These are phyloP conservation scores for Trichomonascaceae sp. DNA, from an alignment of 1,139 yeast species.

Conservation along the genomic window DNA sequence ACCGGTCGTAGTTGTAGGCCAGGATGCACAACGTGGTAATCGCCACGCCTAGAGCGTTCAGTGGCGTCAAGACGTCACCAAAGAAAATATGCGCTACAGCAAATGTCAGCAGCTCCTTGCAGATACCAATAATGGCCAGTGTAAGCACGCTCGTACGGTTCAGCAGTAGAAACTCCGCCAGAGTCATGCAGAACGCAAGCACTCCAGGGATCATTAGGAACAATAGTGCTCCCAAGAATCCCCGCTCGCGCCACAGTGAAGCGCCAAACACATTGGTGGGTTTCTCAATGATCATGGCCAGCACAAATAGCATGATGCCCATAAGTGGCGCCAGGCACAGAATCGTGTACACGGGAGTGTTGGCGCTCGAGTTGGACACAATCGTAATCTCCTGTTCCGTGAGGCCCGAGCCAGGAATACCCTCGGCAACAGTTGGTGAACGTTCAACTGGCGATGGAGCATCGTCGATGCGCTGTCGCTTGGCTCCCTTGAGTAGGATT, in stretches of 20 bases:
- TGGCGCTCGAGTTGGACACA: slow-evolving; percentile 6
- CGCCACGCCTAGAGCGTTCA: slow-evolving; percentile 64
- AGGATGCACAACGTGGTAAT: slow-evolving; percentile 67
- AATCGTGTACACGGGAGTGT: slow-evolving; percentile 72
- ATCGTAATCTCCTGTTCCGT: background rate
- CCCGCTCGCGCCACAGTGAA: slow-evolving; percentile 50
- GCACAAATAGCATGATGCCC: slow-evolving; percentile 45
- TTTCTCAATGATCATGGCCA: slow-evolving; percentile 60
- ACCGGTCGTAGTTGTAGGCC: slow-evolving; percentile 46
- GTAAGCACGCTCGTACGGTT: slow-evolving; percentile 79
- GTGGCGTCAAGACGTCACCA: slow-evolving; percentile 53
- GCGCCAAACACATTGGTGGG: slow-evolving; percentile 38
- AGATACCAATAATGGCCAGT: slow-evolving; percentile 79
- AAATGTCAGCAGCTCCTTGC: slow-evolving; percentile 81
- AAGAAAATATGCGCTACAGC: slow-evolving; percentile 56
- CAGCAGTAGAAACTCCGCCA: slow-evolving; percentile 74
- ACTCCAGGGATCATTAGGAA: slow-evolving; percentile 70
- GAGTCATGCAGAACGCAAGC: slow-evolving; percentile 79
- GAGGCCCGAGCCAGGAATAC: background rate
- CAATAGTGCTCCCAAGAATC: slow-evolving; percentile 39
- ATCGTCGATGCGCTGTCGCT: background rate
- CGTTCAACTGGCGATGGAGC: background rate
- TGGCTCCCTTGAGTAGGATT: slow-evolving; percentile 38
- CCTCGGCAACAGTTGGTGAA: background rate
- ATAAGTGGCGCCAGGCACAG: slow-evolving; percentile 76